These are phyloP conservation scores for Arthrinium puccinioides DNA, from an alignment of 2,329 filamentous ascomycete genomes.

Conservation along the genomic window DNA sequence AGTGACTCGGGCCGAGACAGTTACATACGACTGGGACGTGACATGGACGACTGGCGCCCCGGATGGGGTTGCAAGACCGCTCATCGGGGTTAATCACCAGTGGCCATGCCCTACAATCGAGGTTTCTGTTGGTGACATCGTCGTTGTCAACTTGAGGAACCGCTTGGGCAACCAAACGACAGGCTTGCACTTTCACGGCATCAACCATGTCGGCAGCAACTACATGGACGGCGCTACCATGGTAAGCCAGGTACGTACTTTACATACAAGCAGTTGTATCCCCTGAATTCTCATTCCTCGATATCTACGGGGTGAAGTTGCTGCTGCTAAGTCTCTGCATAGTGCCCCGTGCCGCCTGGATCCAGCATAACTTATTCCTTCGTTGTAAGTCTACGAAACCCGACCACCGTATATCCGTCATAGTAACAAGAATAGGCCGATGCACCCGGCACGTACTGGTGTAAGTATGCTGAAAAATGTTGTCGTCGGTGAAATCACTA, in stretches of 20 bases:
- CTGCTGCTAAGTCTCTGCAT: too few species aligned
- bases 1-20: constrained; percentile 30
- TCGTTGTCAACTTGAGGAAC: constrained; percentile 42
- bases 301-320: too few species aligned
- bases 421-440: constrained; percentile 26
- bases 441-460: constrained; percentile 39
- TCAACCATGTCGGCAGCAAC: constrained; percentile 50
- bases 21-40: constrained; percentile 52
- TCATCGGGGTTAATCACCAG: constrained; percentile 58
- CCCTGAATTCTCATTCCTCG: too few species aligned
- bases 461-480: constrained; percentile 16
- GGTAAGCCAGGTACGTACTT: too few species aligned
- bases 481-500: not conserved
- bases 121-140: constrained; percentile 44
- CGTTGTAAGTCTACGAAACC: constrained; percentile 34
- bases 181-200: constrained; percentile 53
- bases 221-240: constrained; percentile 53
- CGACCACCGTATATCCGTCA: too few species aligned
- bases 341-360: constrained; percentile 46
- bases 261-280: too few species aligned
- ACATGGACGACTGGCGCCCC: constrained; percentile 56
- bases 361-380: constrained; percentile 50
- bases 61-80: constrained; percentile 50
- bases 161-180: constrained; percentile 43
- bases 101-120: constrained; percentile 57